These are phyloP conservation scores for Zygosaccharomyces kombuchaensis DNA, from an alignment of 805 yeast species.

Conservation along the genomic window DNA sequence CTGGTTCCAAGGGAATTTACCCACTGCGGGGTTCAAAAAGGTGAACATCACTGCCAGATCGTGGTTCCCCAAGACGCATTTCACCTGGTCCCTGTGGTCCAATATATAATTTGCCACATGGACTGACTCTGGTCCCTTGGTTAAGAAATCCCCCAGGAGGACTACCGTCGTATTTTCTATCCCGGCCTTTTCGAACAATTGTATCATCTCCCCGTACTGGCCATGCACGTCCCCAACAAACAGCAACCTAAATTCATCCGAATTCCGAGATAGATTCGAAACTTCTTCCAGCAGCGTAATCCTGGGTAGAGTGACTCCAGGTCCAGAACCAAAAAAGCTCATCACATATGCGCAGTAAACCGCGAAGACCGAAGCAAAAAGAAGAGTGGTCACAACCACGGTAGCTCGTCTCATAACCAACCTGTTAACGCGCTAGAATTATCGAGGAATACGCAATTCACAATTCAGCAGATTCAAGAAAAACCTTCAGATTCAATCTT, in stretches of 20 bases:
- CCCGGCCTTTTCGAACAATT: slow-evolving; percentile 48
- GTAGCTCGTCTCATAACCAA: not conserved
- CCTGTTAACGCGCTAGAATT: not conserved
- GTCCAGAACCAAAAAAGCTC: not conserved
- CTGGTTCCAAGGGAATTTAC: slow-evolving; percentile 24
- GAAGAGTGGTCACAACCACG: not conserved
- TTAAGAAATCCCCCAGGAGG: slow-evolving; percentile 76
- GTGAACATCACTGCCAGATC: slow-evolving; percentile 64
- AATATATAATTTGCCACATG: slow-evolving; percentile 65
- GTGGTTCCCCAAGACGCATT: slow-evolving; percentile 86
- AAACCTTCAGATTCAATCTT: not conserved
- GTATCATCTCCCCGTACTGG: slow-evolving; percentile 49
- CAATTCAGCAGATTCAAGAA: not conserved
- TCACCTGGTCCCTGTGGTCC: slow-evolving; percentile 44
- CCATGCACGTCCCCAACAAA: slow-evolving; percentile 91
- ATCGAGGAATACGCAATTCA: not conserved
- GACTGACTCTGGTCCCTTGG: slow-evolving; percentile 77
- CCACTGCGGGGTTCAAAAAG: slow-evolving; percentile 42
- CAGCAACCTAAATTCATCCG: slow-evolving; percentile 43
- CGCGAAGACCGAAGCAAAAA: slow-evolving; percentile 1
- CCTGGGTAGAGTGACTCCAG: slow-evolving; percentile 6
- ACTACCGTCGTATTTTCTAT: slow-evolving; percentile 46
- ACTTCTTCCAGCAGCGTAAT: slow-evolving; percentile 8
- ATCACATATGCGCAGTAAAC: slow-evolving; percentile 3
- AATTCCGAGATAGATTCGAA: not conserved